Base-by-base conservation (phyloP, 345 rosid species). In the Linum lewisii region DNA sequence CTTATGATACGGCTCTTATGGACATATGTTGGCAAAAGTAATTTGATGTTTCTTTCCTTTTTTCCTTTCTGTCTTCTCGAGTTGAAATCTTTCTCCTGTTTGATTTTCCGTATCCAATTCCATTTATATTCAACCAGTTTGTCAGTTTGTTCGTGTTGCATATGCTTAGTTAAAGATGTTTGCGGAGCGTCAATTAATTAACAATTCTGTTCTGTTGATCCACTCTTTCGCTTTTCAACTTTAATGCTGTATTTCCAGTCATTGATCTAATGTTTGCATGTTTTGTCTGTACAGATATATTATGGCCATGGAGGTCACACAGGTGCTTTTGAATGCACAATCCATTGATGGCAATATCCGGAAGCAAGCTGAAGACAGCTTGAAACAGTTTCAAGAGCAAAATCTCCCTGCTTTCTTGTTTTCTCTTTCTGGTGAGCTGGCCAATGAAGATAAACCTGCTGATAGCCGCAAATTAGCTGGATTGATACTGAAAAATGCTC, bases 391-490 rank as follows among this genome's bases (percentile, higher is more conserved):
- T 59, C 87, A 85, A 62, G 82, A 79, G 74, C 85, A 85, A 71
- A 85, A 85, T 70, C 85, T 80, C 51, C 77, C 91, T 0, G 63
- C 74, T 19, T 85, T 85, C 57, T 71, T 85, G 71, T 54, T 85
- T 20, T 81, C 92, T 9, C 84, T 85, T 59, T 79, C 86, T 60
- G 80, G 80, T 29, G 91, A 84, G 73, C 73, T 84, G 57, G 79
- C 82, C 0, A 81, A 73, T 19, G 91, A 85, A 18, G 91, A 85
- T 37, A 85, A 85, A 72, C 91, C 88, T 25, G 84, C 79, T 38
- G 88, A 85, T 47, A 82, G 88, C 60, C 84, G 91, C 54, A 85
- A 78, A 66, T 74, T 85, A 75, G 91, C 87, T 0, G 91, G 91
- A 51, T 73, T 84, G 65, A 80, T 84, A 18, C 75, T 84, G 4